Percentiles rank a stretch among this genome's conserved stretches.
phyloP scores from a whole-genome alignment of 768 basidiomycete species.

The Coprinellus micaceus region DNA sequence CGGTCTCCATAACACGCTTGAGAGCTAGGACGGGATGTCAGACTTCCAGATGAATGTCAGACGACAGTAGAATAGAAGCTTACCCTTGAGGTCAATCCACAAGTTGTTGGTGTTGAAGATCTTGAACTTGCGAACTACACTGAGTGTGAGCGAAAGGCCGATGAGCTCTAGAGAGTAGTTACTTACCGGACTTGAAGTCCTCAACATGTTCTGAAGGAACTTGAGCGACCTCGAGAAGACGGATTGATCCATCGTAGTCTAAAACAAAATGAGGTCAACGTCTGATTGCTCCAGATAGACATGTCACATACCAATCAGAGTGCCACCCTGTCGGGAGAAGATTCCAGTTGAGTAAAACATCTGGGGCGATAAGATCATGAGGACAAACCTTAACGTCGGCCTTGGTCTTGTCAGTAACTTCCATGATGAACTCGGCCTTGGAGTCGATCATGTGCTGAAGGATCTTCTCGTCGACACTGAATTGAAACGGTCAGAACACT shows the following conservation, averaged over 20 bases:
- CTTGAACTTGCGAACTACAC: constrained; percentile 81
- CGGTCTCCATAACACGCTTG: constrained; percentile 85
- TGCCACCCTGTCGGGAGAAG: constrained; percentile 72
- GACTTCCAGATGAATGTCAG: neutral
- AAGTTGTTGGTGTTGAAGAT: constrained; percentile 88
- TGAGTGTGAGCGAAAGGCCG: constrained; percentile 3
- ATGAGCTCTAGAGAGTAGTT: neutral
- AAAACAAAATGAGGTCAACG: constrained; percentile 5
- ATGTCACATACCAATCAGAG: constrained; percentile 56
- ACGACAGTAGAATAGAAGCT: constrained; percentile 3
- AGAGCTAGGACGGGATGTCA: constrained; percentile 49
- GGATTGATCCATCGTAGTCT: constrained; percentile 84
- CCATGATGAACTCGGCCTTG: constrained; percentile 79
- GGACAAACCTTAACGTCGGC: constrained; percentile 43
- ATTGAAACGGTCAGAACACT: constrained; percentile 14
- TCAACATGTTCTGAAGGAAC: constrained; percentile 91
- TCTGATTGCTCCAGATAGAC: neutral
- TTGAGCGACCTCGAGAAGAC: constrained; percentile 91
- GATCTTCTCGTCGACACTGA: constrained; percentile 71
- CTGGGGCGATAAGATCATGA: neutral
- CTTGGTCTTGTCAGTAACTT: constrained; percentile 90
- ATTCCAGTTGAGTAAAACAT: neutral
- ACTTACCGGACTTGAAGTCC: constrained; percentile 81
- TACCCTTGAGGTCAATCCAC: constrained; percentile 76
- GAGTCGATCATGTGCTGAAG: constrained; percentile 75